Base-by-base conservation (phyloP, 371 early-diverging fungal genomes). In the Mucor sp. region DNA sequence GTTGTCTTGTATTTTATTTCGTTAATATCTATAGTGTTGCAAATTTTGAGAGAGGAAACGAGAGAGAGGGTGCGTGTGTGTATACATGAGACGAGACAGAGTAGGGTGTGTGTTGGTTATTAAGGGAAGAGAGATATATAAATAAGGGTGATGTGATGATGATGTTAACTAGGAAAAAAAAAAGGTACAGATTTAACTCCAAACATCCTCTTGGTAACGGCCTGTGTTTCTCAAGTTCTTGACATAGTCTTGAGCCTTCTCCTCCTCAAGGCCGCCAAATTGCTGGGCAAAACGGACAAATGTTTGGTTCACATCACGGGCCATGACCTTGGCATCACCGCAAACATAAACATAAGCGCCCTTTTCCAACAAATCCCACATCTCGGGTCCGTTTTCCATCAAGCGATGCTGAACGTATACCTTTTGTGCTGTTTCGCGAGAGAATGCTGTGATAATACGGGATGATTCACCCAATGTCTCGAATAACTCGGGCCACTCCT, bases 321-420 rank as follows among this genome's bases (percentile, higher is more conserved):
- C 98, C 99, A 99, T 99, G 66, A 87, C 82, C 81, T 94, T 97
- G 48, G 96, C 98, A 82, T 99, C 98, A 68, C 97, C 97, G 72
- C 97, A 97, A 48, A 98, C 92, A 70, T 96, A 98, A 55, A 95
- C 81, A 76, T 90, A 90, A 0, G 89, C 97, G n/a, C 87, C 83
- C 60, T 83, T 81, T 62, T 89, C 79, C 58, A 97, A 70, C 68
- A 94, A 70, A n/a, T 89, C 83, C 93, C 93, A 95, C 30, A 97
- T 74, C 47, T 83, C 73, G 21, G 81, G 74, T 50, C 85, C 87
- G 67, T 88, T 62, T 65, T 94, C 90, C 28, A 70, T 63, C 28
- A 97, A 72, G 32, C 87, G 80, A 74, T 95, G 90, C 77, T 97
- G 96, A 14, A 97, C 96, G 76, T 97, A 97, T 1, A 94, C 87